Evolutionary conservation across 805 yeast species (phyloP).

Genomic region (Lipomyces kockii): DNA sequence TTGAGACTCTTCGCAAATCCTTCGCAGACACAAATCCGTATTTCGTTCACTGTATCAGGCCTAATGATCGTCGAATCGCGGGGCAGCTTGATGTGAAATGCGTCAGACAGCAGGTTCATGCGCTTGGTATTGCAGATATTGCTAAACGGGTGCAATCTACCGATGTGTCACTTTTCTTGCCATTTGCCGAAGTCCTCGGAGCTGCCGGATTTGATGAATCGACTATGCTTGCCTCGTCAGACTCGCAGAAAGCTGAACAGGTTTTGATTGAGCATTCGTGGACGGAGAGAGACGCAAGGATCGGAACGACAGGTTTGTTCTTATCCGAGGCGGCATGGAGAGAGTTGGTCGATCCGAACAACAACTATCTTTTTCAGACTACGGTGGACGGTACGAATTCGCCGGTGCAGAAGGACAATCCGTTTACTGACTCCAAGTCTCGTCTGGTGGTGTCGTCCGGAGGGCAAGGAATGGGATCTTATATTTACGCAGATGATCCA

Average conservation of each 20-base stretch:
- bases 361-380: constrained; percentile 12
- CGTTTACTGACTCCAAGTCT: constrained; percentile 18
- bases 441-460: constrained; percentile 36
- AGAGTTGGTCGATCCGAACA: constrained; percentile 47
- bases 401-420: constrained; percentile 9
- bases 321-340: constrained; percentile 51
- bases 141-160: constrained; percentile 48
- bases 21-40: constrained; percentile 49
- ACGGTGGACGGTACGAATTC: constrained; percentile 15
- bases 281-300: constrained; percentile 47
- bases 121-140: constrained; percentile 50
- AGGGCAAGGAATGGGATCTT: constrained; percentile 10
- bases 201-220: constrained; percentile 39
- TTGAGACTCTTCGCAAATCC: constrained; percentile 47
- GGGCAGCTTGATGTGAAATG: constrained; percentile 51
- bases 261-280: constrained; percentile 43
- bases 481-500: constrained; percentile 39
- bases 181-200: constrained; percentile 47
- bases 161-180: constrained; percentile 48
- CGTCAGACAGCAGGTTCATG: constrained; percentile 50
- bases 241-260: constrained; percentile 40
- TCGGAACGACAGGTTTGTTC: constrained; percentile 50
- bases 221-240: constrained; percentile 24
- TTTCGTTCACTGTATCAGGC: constrained; percentile 50
- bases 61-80: constrained; percentile 48